Evolutionary conservation across 495 filamentous ascomycete species (phyloP), one percentile per base, ranked within the genome.

Genomic region (Collariella sp.): DNA sequence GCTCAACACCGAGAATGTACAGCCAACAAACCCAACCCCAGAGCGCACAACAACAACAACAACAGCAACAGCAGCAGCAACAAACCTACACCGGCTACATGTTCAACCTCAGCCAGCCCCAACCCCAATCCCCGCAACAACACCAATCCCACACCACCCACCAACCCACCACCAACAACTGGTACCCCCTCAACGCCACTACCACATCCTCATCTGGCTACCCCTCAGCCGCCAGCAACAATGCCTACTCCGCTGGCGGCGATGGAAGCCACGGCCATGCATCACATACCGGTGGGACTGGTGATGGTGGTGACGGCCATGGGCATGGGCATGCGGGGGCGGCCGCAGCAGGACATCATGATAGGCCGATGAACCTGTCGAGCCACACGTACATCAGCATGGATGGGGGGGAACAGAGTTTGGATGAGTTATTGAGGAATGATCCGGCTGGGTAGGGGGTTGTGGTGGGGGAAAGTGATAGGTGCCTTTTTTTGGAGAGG

Each of bases 381-480:
- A 57, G 58, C 16, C 62, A 68, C 19, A 63, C 64, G 7, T 68
- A 68, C 42, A 61, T 57, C 36, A 64, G 62, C 47, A 67, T 68
- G 34, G 62, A 64, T 5, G 47, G 54, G 5, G 47, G 54, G 5
- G 63, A 62, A 2, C 58, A 63, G 42, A 56, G 54, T 20, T 43
- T 66, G 41, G 67, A 59, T 51, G 59, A 66, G 22, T 16, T 66
- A 51, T 39, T 68, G 34, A 39, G 57, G 39, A 58, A 29, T 16
- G 51, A 54, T 38, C 56, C 41, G 18, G 10, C 46, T 4, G 39
- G 55, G 34, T 54, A 50, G 44, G 20, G 23, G 12, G 23, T 34
- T 23, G 20, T 3, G 47, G 26, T 26, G 47, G 36, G 33, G 38
- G 22, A 7, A 7, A 29, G 16, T 44, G 42, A 44, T 29, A 26